These are phyloP conservation scores for Penicillium pulvis DNA, from an alignment of 495 filamentous ascomycete species.

Conservation along the genomic window DNA sequence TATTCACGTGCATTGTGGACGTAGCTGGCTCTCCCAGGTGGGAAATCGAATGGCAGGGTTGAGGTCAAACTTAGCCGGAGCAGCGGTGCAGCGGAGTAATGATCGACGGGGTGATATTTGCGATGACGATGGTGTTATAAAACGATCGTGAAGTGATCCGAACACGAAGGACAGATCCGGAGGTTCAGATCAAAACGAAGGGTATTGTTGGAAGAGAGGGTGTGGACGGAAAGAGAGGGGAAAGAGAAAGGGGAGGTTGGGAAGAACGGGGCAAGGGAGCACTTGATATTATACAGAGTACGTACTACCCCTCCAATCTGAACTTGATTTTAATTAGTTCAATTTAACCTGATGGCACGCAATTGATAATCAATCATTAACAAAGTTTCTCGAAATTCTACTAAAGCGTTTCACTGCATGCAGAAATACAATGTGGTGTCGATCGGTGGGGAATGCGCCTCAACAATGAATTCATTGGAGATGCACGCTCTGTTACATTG, in stretches of 20 bases:
- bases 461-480: conserved; percentile 2
- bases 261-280: conserved; percentile 21
- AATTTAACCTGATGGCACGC: conserved; percentile 9
- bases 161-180: background rate
- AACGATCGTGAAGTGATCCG: background rate
- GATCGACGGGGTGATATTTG: background rate
- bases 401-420: conserved; percentile 28
- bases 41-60: background rate
- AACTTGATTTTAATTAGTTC: background rate
- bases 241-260: conserved; percentile 19
- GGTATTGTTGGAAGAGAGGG: conserved; percentile 3
- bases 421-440: conserved; percentile 20
- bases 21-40: background rate
- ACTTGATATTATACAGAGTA: background rate
- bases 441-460: conserved; percentile 28
- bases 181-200: background rate
- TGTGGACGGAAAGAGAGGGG: conserved; percentile 9
- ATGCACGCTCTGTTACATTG: background rate
- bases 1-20: conserved; percentile 83
- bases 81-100: background rate
- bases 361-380: conserved; percentile 3
- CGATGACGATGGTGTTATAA: background rate
- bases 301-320: background rate
- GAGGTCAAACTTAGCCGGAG: background rate
- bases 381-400: conserved; percentile 22